These are phyloP conservation scores for Marchantia paleacea DNA, from an alignment of 225 moss, liverwort and hornwort species.

Conservation along the genomic window DNA sequence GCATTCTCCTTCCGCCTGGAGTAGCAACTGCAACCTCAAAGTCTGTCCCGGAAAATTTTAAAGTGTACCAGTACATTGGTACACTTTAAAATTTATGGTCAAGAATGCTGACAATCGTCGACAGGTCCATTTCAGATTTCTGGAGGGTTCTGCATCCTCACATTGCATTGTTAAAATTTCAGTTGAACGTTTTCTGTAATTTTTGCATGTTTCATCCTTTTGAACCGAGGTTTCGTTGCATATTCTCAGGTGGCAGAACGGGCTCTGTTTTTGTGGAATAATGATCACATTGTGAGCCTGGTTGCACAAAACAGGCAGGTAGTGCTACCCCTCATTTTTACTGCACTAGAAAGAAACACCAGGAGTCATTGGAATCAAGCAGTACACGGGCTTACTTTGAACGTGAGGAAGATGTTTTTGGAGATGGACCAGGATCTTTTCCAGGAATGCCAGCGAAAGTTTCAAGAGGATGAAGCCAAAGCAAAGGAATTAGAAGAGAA, in stretches of 20 bases:
- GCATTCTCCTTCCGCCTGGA: not conserved
- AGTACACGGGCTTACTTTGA: slow-evolving; percentile 82
- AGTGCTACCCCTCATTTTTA: slow-evolving; percentile 74
- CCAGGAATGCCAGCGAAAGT: slow-evolving; percentile 88
- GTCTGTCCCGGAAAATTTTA: not conserved
- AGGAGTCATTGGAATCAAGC: slow-evolving; percentile 97
- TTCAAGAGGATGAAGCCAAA: slow-evolving; percentile 86
- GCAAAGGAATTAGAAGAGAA: slow-evolving; percentile 69
- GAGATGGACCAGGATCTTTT: slow-evolving; percentile 98
- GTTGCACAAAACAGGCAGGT: slow-evolving; percentile 94
- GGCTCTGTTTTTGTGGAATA: slow-evolving; percentile 93
- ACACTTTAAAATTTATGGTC: no score
- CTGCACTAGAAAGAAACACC: slow-evolving; percentile 85
- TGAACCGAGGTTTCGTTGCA: not conserved
- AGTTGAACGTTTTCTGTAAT: not conserved
- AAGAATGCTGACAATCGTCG: no score
- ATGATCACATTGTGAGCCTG: slow-evolving; percentile 94
- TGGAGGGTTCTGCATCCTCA: no score
- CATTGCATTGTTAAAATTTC: not conserved
- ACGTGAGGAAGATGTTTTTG: slow-evolving; percentile 93
- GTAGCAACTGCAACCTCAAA: not conserved
- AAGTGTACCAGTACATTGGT: not conserved
- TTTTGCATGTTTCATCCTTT: not conserved
- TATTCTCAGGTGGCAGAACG: slow-evolving; percentile 79
- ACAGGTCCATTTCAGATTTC: no score